Base-by-base conservation (phyloP, 176 grass and related monocot species). In the Aegilops tauschii region DNA sequence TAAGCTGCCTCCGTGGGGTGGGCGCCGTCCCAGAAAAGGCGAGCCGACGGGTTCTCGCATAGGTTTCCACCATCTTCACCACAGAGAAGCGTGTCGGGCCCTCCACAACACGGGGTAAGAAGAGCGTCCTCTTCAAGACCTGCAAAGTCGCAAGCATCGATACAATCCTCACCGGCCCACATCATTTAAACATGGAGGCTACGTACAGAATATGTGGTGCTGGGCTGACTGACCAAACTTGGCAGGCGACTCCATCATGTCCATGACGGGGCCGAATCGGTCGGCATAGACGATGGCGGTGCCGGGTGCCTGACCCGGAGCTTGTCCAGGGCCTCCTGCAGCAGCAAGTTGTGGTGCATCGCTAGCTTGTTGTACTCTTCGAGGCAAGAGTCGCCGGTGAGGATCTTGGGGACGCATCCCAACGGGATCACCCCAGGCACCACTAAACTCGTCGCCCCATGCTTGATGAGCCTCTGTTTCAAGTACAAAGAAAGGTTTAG, bases 271-370 rank as follows among this genome's bases (percentile, higher is more conserved):
- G 25, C 28, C 28, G 59, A 89, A 95, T 64, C 76, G 86, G 65
- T 93, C 88, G 67, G 81, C 84, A 39, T 91, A 95, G 25, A 37
- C 29, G 56, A 93, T 65, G 8, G 75, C 76, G 16, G 65, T 87
- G 23, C 27, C 36, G 1, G 89, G 39, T 93, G 84, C 30, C 56
- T 89, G 40, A 9, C 42, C 30, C 50, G 84, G 13, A 95, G 81
- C 30, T 54, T 35, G 0, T 16, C 17, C 42, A 93, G 18, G 1
- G 75, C 61, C 17, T 63, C 21, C 12, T 66, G 67, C 13, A 95
- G 77, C 62, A 89, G 9, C 6, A 70, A 29, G 80, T 95, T 91
- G 83, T 95, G 91, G 8, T 76, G 17, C n/a, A 14, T 13, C 27
- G 59, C 62, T 10, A 95, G 35, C 40, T 85, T 52, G 65, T 95